These are phyloP conservation scores for Lepidium aucheri DNA, from an alignment of 345 rosid species.

Conservation along the genomic window DNA sequence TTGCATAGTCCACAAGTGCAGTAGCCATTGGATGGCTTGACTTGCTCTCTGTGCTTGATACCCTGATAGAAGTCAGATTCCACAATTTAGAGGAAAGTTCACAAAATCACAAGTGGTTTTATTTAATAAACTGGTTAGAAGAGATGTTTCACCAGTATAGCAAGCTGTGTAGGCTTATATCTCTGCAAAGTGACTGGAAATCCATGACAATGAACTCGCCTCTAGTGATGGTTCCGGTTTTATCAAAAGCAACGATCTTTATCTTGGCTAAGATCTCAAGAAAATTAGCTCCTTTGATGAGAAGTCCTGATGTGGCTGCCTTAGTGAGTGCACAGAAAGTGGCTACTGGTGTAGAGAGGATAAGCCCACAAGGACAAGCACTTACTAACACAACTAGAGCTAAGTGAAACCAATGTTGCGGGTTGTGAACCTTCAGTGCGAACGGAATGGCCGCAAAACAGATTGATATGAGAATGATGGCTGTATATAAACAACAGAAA, in stretches of 20 bases:
- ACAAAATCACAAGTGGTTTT: not conserved
- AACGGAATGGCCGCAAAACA: conserved; percentile 56
- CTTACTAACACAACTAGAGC: conserved; percentile 85
- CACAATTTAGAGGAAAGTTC: not conserved
- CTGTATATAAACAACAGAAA: not conserved
- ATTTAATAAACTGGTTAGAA: not conserved
- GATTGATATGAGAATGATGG: conserved; percentile 15
- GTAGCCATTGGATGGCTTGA: conserved; percentile 94
- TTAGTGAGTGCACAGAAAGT: conserved; percentile 84
- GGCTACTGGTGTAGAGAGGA: conserved; percentile 90
- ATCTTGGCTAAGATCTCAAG: conserved; percentile 77
- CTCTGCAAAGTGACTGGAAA: conserved; percentile 39
- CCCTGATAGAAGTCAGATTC: conserved; percentile 35
- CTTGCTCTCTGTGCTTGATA: conserved; percentile 82
- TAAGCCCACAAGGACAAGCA: conserved; percentile 88
- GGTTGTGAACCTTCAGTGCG: conserved; percentile 33
- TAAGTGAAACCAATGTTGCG: conserved; percentile 55
- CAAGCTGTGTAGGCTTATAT: conserved; percentile 36
- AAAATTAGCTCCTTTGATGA: conserved; percentile 76
- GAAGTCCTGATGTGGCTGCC: conserved; percentile 77
- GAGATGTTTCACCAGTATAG: conserved; percentile 51
- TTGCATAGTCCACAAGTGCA: conserved; percentile 59
- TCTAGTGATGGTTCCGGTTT: conserved; percentile 84
- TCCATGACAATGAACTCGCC: conserved; percentile 80
- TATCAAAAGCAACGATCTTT: conserved; percentile 68